Evolutionary conservation across 2,329 filamentous ascomycete species (phyloP).

Genomic region (Reticulascus tulasneorum): DNA sequence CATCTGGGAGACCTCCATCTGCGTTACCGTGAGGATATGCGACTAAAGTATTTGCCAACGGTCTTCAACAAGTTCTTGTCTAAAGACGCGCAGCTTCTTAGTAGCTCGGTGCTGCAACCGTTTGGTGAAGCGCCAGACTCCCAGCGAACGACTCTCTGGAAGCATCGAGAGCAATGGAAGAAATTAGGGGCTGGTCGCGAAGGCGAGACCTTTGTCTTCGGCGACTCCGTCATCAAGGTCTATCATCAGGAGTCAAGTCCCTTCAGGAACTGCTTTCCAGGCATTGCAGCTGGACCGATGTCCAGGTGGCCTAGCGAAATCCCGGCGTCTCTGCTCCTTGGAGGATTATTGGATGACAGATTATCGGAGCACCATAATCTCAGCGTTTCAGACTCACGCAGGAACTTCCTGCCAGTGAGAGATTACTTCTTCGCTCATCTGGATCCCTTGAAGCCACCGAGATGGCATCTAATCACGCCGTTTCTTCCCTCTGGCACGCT

Average conservation of each 20-base stretch:
- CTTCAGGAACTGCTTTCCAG: constrained; percentile 26
- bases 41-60: constrained; percentile 12
- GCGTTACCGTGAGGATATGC: constrained; percentile 8
- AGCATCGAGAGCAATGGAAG: constrained; percentile 21
- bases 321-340: constrained; percentile 22
- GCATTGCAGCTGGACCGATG: not conserved
- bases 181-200: constrained; percentile 23
- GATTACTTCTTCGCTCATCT: constrained; percentile 25
- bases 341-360: constrained; percentile 17
- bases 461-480: constrained; percentile 26
- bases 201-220: constrained; percentile 24
- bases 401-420: constrained; percentile 23
- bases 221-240: constrained; percentile 24
- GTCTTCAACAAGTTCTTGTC: constrained; percentile 3
- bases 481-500: constrained; percentile 22
- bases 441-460: not conserved
- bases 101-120: constrained; percentile 1
- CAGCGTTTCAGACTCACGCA: no score
- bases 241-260: constrained; percentile 21
- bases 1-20: constrained; percentile 10
- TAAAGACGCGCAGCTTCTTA: constrained; percentile 3
- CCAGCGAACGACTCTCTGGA: constrained; percentile 11
- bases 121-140: not conserved
- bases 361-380: no score
- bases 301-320: constrained; percentile 28